Base-by-base conservation (phyloP, 2,329 filamentous ascomycete species). In the Xylaria polymorpha region DNA sequence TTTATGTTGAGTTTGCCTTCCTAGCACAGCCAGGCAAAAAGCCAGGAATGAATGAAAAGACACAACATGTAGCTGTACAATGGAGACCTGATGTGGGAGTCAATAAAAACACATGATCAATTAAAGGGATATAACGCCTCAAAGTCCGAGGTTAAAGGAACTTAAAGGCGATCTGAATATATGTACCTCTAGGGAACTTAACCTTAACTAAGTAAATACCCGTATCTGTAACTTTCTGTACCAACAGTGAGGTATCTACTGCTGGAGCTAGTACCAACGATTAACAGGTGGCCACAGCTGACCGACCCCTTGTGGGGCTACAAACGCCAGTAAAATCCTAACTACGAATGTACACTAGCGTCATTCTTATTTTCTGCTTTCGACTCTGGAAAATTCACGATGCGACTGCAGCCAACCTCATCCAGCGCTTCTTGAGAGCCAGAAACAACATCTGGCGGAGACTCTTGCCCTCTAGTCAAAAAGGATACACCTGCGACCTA, bases 331-430 rank as follows among this genome's bases (percentile, higher is more conserved):
- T 55, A 50, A 59, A 68, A 66, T 61, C 58, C 51, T 51, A 25
- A 22, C 25, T 4, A n/a, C n/a, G n/a, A n/a, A 29, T 37, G 61
- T 39, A 46, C 61, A 62, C 66, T 71, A 69, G 66, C 50, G 57
- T 58, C 56, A 46, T 32, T 64, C 39, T 66, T 22, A 53, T 57
- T 66, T 65, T 51, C 61, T 29, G 50, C 57, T 53, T 63, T 64
- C 32, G 29, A 57, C 66, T 66, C 39, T 48, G 29, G 55, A 69
- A 67, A 69, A 69, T 59, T 71, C 61, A 62, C 29, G 32, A 43
- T 22, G 43, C 68, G 32, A 55, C 57, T 37, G 37, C 25, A 59
- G 35, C 51, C 20, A 62, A 46, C 61, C 41, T 55, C 61, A 48
- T 14, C 14, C 51, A 39, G 1, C 18, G 14, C 32, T 25, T 56